These are phyloP conservation scores for Passiflora organensis DNA, from an alignment of 345 rosid species.

Conservation along the genomic window DNA sequence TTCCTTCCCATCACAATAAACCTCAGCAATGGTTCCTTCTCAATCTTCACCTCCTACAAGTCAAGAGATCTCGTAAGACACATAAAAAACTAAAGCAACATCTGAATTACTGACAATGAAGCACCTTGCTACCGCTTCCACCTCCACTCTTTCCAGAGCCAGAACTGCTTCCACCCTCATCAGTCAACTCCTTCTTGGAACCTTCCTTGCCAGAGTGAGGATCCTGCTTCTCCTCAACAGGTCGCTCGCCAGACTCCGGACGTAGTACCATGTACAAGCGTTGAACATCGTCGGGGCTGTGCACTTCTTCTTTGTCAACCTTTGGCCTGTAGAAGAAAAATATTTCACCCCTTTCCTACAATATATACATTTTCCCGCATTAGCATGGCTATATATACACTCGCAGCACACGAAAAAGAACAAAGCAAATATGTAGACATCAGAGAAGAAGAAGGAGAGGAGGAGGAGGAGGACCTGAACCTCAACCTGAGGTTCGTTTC, in stretches of 20 bases:
- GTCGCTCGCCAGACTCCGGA: slow-evolving; percentile 57
- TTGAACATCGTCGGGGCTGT: slow-evolving; percentile 52
- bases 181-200: slow-evolving; percentile 8
- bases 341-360: slow-evolving; percentile 69
- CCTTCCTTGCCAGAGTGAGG: slow-evolving; percentile 55
- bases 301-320: slow-evolving; percentile 62
- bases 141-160: slow-evolving; percentile 17
- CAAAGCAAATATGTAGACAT: no score
- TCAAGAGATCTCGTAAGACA: no score
- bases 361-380: no score
- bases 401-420: no score
- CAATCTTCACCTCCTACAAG: slow-evolving; percentile 50
- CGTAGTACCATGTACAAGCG: slow-evolving; percentile 57
- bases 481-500: slow-evolving; percentile 30
- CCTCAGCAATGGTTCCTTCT: slow-evolving; percentile 49
- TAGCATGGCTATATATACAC: not conserved
- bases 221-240: slow-evolving; percentile 55
- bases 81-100: no score
- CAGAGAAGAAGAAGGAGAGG: no score
- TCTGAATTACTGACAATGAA: not conserved
- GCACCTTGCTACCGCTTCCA: slow-evolving; percentile 54
- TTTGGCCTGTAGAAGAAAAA: slow-evolving; percentile 80
- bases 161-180: not conserved
- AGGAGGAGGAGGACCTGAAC: slow-evolving; percentile 27
- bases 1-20: slow-evolving; percentile 67